phyloP scores from a whole-genome alignment of 2,329 filamentous ascomycete genomes.

The Claviceps capensis region DNA sequence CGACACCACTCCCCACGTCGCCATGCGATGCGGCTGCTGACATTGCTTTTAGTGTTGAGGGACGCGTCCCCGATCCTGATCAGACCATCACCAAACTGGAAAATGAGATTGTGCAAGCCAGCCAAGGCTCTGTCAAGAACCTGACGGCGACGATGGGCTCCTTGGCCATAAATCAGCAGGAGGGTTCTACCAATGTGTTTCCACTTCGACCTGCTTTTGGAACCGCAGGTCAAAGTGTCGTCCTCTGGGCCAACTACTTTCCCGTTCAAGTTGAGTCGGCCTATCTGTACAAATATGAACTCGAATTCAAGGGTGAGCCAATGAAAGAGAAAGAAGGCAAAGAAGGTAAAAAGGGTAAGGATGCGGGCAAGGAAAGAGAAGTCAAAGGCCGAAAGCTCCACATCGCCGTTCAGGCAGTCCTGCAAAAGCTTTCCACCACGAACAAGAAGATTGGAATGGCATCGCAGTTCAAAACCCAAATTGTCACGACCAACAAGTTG shows the following conservation, averaged over 20 bases:
- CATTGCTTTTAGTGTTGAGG: constrained; percentile 11
- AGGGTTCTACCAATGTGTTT: constrained; percentile 17
- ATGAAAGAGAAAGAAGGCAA: constrained; percentile 20
- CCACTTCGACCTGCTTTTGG: constrained; percentile 38
- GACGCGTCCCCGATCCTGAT: constrained; percentile 12
- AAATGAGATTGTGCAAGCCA: constrained; percentile 21
- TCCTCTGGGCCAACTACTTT: constrained; percentile 44
- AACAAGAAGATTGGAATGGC: constrained; percentile 21
- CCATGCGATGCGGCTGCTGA: neutral
- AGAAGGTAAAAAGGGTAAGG: constrained; percentile 19
- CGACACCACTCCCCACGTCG: too few species aligned
- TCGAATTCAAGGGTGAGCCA: constrained; percentile 19
- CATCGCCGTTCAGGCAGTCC: constrained; percentile 24
- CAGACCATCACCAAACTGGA: constrained; percentile 23
- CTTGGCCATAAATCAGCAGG: constrained; percentile 15
- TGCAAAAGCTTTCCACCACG: constrained; percentile 20
- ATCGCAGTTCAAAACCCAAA: constrained; percentile 37
- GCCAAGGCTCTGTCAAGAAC: constrained; percentile 15
- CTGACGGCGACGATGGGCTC: constrained; percentile 24
- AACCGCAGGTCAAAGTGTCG: constrained; percentile 24
- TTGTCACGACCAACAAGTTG: constrained; percentile 27
- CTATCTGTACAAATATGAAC: constrained; percentile 30
- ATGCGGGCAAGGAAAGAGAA: constrained; percentile 11
- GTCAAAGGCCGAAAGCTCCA: constrained; percentile 31
- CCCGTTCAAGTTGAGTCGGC: constrained; percentile 24